A percentile compares a stretch with the other conserved stretches of the same genome.
Evolutionary conservation across 805 yeast genomes (phyloP).

Genomic region (Candida xyloterini): DNA sequence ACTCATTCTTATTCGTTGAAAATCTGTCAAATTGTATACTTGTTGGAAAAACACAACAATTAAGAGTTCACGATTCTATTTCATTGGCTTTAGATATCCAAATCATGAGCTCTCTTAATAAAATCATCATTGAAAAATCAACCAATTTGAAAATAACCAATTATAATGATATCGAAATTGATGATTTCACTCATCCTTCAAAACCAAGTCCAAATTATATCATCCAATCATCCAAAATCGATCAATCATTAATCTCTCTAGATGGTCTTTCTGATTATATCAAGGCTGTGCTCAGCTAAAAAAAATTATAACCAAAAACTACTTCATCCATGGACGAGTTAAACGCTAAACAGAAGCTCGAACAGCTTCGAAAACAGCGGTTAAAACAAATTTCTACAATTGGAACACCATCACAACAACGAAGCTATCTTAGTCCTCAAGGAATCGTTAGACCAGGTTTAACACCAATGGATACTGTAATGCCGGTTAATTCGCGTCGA

Average conservation of each 20-base stretch:
- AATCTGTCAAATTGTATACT: slow-evolving; percentile 14
- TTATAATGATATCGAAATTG: slow-evolving; percentile 18
- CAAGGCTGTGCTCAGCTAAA: slow-evolving; percentile 7
- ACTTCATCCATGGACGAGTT: background rate
- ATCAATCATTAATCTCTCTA: no score
- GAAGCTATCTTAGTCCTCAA: slow-evolving; percentile 15
- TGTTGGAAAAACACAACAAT: slow-evolving; percentile 24
- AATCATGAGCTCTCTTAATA: slow-evolving; percentile 14
- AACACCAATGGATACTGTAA: slow-evolving; percentile 6
- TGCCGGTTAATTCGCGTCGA: slow-evolving; percentile 27
- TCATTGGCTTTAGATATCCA: slow-evolving; percentile 13
- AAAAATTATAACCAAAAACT: no score
- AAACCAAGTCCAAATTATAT: slow-evolving; percentile 21
- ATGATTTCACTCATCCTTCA: slow-evolving; percentile 30
- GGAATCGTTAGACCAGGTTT: slow-evolving; percentile 8
- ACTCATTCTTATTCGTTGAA: slow-evolving; percentile 23
- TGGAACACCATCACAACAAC: slow-evolving; percentile 6
- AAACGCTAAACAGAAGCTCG: slow-evolving; percentile 10
- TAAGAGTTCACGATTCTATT: slow-evolving; percentile 24
- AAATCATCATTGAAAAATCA: slow-evolving; percentile 28
- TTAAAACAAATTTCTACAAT: slow-evolving; percentile 4
- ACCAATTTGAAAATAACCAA: slow-evolving; percentile 13
- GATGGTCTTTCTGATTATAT: background rate
- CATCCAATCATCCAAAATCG: background rate
- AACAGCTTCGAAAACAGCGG: slow-evolving; percentile 11